Conservation (phyloP, 306 rosid genomes). For the Vachellia collinsii region DNA sequence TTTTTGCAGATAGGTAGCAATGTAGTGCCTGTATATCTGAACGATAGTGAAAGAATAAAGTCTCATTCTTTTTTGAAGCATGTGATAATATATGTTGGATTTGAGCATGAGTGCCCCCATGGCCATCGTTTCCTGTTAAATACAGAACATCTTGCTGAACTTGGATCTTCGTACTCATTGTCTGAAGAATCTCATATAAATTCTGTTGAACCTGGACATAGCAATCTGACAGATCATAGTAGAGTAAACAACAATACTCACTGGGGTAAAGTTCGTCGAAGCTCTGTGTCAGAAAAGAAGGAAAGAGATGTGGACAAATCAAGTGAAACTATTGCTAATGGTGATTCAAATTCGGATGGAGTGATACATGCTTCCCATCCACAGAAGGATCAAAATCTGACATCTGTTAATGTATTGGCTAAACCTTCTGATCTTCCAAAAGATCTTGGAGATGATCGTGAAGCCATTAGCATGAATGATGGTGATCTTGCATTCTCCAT, state of each 20-base stretch:
- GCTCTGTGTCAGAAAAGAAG: conserved; percentile 48
- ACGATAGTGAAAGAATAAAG: conserved; percentile 54
- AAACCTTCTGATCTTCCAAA: conserved; percentile 45
- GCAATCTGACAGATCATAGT: conserved; percentile 48
- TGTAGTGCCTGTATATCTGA: conserved; percentile 67
- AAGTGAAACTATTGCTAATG: conserved; percentile 53
- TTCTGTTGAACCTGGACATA: conserved; percentile 46
- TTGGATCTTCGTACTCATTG: conserved; percentile 59
- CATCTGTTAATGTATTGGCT: conserved; percentile 42
- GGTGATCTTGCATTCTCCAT: conserved; percentile 68
- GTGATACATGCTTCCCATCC: conserved; percentile 40
- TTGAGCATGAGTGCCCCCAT: conserved; percentile 93
- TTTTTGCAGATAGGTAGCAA: conserved; percentile 74
- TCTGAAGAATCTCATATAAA: conserved; percentile 60
- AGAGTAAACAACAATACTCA: conserved; percentile 56
- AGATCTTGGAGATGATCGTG: conserved; percentile 59
- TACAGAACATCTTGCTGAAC: conserved; percentile 73
- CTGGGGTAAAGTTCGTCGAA: conserved; percentile 56
- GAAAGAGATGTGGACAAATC: conserved; percentile 57
- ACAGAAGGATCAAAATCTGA: conserved; percentile 49
- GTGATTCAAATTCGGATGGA: conserved; percentile 47
- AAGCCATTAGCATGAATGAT: conserved; percentile 54
- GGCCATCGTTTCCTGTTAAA: conserved; percentile 91
- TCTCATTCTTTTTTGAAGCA: conserved; percentile 52
- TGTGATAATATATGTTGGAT: conserved; percentile 69